Conservation (phyloP, 257 asterid species). For the Gardenia jasminoides region DNA sequence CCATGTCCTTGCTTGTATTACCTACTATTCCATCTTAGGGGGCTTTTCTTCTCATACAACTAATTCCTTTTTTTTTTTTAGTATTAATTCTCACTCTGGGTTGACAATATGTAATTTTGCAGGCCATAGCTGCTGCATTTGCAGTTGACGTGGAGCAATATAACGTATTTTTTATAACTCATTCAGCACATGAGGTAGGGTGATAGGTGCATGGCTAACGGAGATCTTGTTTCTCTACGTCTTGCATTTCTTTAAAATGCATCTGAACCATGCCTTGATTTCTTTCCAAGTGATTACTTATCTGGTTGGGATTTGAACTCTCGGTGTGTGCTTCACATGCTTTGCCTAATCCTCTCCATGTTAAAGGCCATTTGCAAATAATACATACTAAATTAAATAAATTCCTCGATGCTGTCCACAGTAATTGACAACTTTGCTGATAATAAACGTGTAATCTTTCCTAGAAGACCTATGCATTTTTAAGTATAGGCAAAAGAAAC, state of each 20-base stretch:
- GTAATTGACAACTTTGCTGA: no score
- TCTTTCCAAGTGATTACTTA: neutral
- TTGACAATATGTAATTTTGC: conserved; percentile 9
- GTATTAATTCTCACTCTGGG: neutral
- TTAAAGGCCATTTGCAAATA: no score
- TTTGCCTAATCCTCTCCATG: neutral
- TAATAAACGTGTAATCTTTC: no score
- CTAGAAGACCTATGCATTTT: no score
- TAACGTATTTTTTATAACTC: conserved; percentile 68
- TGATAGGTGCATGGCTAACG: neutral
- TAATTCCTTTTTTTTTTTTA: neutral
- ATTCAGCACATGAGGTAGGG: conserved; percentile 78
- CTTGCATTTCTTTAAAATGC: neutral
- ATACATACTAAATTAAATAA: no score
- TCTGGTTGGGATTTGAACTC: neutral
- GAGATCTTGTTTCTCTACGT: neutral
- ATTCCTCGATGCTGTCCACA: no score
- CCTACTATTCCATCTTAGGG: neutral
- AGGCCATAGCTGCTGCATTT: conserved; percentile 93
- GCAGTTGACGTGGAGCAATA: conserved; percentile 66
- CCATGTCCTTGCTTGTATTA: no score
- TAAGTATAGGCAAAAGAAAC: no score
- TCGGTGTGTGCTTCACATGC: neutral
- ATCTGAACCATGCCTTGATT: neutral
- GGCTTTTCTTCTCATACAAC: no score